These are phyloP conservation scores for Ziziphus jujuba DNA, from an alignment of 306 rosid species.

Conservation along the genomic window DNA sequence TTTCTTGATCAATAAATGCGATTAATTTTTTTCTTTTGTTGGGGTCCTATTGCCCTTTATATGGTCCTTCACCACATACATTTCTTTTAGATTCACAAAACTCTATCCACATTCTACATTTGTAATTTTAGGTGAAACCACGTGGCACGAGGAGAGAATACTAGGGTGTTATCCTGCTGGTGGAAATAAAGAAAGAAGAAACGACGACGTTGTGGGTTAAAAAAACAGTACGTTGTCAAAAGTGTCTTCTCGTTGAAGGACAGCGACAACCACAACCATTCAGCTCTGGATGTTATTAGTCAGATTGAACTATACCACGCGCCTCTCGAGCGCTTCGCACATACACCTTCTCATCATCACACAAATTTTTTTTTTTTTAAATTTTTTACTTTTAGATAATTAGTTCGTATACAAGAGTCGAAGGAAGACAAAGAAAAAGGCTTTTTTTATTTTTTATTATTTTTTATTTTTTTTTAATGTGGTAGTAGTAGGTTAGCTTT, in stretches of 20 bases:
- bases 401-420: too few relatives aligned
- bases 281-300: background rate
- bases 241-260: slow-evolving; percentile 23
- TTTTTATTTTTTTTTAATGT: background rate
- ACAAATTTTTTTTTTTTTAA: too few relatives aligned
- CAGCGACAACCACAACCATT: slow-evolving; percentile 26
- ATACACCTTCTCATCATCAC: background rate
- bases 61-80: slow-evolving; percentile 12
- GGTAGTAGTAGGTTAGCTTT: background rate
- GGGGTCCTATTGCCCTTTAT: too few relatives aligned
- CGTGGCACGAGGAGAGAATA: slow-evolving; percentile 21
- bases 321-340: slow-evolving; percentile 12
- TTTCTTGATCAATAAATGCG: too few relatives aligned
- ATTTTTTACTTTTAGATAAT: too few relatives aligned
- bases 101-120: slow-evolving; percentile 9
- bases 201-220: background rate
- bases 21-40: too few relatives aligned
- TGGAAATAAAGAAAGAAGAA: too few relatives aligned
- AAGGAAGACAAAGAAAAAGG: too few relatives aligned
- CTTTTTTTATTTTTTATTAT: too few relatives aligned
- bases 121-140: slow-evolving; percentile 7
- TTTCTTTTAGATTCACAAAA: slow-evolving; percentile 17
- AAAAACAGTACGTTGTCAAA: background rate
- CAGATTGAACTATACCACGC: background rate
- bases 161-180: slow-evolving; percentile 1